Evolutionary conservation across 257 asterid genomes (phyloP).

Genomic region (Fraxinus quadrangulata): DNA sequence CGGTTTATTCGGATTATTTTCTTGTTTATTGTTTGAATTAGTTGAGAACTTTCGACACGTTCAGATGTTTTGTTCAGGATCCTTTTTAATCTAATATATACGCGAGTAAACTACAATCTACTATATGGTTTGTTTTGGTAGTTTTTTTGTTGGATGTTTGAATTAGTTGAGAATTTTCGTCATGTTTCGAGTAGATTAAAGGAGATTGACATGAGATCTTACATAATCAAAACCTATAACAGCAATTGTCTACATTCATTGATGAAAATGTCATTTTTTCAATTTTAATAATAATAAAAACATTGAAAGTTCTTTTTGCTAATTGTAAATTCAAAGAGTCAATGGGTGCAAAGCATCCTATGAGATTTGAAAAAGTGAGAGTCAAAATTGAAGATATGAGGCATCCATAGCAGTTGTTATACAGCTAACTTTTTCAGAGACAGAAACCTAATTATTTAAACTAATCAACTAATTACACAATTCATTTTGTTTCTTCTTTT

Average conservation of each 20-base stretch:
- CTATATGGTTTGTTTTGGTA: no score
- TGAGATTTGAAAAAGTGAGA: background rate
- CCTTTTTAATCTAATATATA: no score
- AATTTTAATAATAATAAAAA: background rate
- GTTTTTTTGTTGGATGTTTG: no score
- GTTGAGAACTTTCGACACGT: no score
- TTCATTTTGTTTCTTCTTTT: background rate
- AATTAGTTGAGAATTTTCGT: no score
- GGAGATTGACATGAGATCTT: background rate
- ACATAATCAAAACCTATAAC: no score
- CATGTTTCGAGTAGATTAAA: no score
- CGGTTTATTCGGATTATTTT: no score
- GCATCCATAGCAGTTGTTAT: slow-evolving; percentile 24
- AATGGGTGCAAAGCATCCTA: background rate
- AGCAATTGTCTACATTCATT: background rate
- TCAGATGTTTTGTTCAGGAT: no score
- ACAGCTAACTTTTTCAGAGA: background rate
- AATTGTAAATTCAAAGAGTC: background rate
- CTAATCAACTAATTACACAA: slow-evolving; percentile 15
- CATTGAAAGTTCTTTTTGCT: background rate
- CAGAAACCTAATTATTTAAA: background rate
- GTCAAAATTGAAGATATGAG: slow-evolving; percentile 17
- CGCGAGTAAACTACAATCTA: no score
- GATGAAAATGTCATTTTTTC: background rate
- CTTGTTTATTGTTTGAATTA: no score